Base-by-base conservation (phyloP, 257 asterid species). In the Jasminum sambac region DNA sequence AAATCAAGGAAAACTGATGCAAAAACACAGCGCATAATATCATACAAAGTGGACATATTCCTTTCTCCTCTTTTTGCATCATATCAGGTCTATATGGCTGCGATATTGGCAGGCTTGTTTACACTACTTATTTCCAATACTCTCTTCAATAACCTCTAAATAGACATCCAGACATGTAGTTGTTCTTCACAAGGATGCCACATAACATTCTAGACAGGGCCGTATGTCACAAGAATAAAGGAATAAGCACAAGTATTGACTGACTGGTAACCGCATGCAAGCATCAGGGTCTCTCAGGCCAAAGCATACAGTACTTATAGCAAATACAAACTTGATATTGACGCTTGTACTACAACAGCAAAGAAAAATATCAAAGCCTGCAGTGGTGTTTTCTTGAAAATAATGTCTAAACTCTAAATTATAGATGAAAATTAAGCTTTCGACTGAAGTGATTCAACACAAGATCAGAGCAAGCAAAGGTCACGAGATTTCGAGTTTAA, bases 121-220 rank as follows among this genome's bases (percentile, higher is more conserved):
- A 46, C n/a, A 5, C 57, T 16, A 46, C 2, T 46, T 46, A 46
- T 14, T 14, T 46, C 5, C 7, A 16, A 16, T 48, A 48, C 10
- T 48, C 7, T 48, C 58, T 30, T 30, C 36, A 30, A 30, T 30
- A 30, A 30, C 36, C 36, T 30, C 36, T n/a, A n/a, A 46, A 48
- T 48, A 10, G 11, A 48, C 58, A 46, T n/a, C 7, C 8, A 19
- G 69, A 69, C 66, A 66, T 24, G 52, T 16, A 66, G 25, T 71
- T 61, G 59, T 13, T 55, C 19, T 61, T 65, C 58, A 19, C 8
- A 16, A 17, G 69, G 55, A 73, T 66, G 70, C 62, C 52, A 43
- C 11, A 30, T 39, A 55, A 71, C 64, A 62, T 41, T 36, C 64
- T 67, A 73, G 11, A 23, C 8, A 48, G 11, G 36, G 36, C 36